Percentiles rank a stretch among this genome's conserved stretches.
Evolutionary conservation across 441 rosid genomes (phyloP).

Genomic region (Bruguiera hainesii): DNA sequence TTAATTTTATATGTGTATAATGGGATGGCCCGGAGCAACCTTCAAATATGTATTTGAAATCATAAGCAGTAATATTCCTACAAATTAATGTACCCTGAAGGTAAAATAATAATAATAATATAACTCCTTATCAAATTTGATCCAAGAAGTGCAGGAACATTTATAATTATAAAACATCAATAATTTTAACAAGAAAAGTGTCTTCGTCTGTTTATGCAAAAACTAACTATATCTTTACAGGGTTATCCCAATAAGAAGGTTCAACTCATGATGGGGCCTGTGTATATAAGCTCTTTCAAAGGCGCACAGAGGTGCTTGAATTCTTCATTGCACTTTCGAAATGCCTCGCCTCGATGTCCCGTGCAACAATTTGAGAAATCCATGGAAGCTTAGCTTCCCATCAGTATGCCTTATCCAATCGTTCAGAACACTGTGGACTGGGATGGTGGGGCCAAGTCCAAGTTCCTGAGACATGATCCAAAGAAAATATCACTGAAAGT

Average conservation of each 20-base stretch:
- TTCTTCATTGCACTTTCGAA: constrained; percentile 41
- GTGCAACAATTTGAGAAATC: constrained; percentile 75
- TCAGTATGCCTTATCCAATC: constrained; percentile 90
- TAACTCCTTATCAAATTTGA: no score
- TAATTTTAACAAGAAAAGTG: constrained; percentile 1
- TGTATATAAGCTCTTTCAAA: background rate
- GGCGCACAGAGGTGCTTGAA: background rate
- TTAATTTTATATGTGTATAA: no score
- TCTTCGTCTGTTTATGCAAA: constrained; percentile 2
- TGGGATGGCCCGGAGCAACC: no score
- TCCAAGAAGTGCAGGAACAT: background rate
- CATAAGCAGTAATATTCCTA: no score
- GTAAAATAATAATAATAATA: no score
- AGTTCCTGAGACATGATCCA: constrained; percentile 62
- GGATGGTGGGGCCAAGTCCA: constrained; percentile 83
- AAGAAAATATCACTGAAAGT: background rate
- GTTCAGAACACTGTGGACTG: constrained; percentile 73
- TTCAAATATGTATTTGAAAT: no score
- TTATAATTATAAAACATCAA: constrained; percentile 6
- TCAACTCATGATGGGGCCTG: background rate
- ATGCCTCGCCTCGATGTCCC: constrained; percentile 64
- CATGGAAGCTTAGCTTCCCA: constrained; percentile 95
- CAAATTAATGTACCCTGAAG: no score
- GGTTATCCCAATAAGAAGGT: background rate
- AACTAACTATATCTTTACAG: constrained; percentile 18